Percentiles rank a stretch among this genome's conserved stretches.
These are phyloP conservation scores for Aquilaria yunnanensis DNA, from an alignment of 345 rosid genomes.

Conservation along the genomic window DNA sequence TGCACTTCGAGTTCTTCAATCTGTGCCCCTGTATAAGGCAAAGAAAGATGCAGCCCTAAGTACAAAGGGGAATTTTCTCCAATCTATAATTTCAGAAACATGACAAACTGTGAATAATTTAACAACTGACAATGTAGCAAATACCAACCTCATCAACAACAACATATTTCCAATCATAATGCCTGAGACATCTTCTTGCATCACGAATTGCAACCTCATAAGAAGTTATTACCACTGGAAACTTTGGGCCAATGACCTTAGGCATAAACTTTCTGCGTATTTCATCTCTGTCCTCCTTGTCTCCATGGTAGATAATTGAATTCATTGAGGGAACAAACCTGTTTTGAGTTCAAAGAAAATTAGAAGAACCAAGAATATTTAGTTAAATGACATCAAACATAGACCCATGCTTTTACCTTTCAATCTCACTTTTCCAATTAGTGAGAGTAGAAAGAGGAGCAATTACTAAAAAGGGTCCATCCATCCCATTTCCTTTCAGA, in stretches of 20 bases:
- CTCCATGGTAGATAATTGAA: constrained; percentile 85
- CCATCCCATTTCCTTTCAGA: constrained; percentile 72
- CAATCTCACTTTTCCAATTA: constrained; percentile 84
- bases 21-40: constrained; percentile 69
- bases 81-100: constrained; percentile 1
- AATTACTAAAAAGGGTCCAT: constrained; percentile 88
- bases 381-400: not conserved
- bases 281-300: constrained; percentile 55
- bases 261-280: constrained; percentile 71
- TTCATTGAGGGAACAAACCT: constrained; percentile 77
- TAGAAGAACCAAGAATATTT: not conserved
- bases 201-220: constrained; percentile 87
- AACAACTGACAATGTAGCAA: not conserved
- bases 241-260: constrained; percentile 58
- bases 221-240: constrained; percentile 83
- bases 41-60: not conserved
- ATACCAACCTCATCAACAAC: constrained; percentile 86
- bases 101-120: not conserved
- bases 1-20: constrained; percentile 83
- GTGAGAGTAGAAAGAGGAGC: constrained; percentile 98
- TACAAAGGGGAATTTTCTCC: not conserved
- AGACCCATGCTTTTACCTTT: constrained; percentile 40
- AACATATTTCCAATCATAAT: constrained; percentile 82
- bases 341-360: constrained; percentile 3
- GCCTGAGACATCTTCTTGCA: constrained; percentile 56